Evolutionary conservation across 2,329 filamentous ascomycete genomes (phyloP).

Genomic region (Thelonectria olida): DNA sequence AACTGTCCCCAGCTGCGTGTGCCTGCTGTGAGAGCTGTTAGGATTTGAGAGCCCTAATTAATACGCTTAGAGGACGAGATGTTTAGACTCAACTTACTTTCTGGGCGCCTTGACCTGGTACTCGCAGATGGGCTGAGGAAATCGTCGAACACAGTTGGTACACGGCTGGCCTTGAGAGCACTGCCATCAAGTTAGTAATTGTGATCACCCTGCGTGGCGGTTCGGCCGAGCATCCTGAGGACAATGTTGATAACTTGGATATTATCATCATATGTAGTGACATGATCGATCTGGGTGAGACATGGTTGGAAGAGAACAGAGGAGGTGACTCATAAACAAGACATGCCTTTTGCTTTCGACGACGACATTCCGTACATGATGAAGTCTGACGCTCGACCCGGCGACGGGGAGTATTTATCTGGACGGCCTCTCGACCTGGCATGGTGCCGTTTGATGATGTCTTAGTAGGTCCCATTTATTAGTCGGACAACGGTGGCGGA

Average conservation of each 20-base stretch:
- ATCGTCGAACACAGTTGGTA: slow-evolving; percentile 61
- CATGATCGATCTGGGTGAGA: not conserved
- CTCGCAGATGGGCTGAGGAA: slow-evolving; percentile 60
- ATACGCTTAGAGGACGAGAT: too few relatives aligned
- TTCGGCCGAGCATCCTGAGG: not conserved
- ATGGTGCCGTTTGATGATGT: slow-evolving; percentile 22
- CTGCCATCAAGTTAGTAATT: slow-evolving; percentile 43
- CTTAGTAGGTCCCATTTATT: not conserved
- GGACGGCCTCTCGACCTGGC: slow-evolving; percentile 28
- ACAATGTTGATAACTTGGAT: not conserved
- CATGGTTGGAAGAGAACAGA: not conserved
- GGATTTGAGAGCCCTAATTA: not conserved
- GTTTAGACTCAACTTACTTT: slow-evolving; percentile 22
- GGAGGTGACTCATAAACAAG: not conserved
- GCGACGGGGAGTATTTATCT: slow-evolving; percentile 32
- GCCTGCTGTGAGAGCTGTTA: slow-evolving; percentile 18
- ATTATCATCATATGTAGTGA: not conserved
- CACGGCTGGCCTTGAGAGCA: slow-evolving; percentile 65
- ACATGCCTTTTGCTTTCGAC: slow-evolving; percentile 61
- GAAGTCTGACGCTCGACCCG: slow-evolving; percentile 45
- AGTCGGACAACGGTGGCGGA: not conserved
- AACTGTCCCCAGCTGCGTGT: not conserved
- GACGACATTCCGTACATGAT: slow-evolving; percentile 61
- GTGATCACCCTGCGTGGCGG: not conserved
- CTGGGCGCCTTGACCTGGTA: slow-evolving; percentile 48